Conservation (phyloP, 83 land plant genomes). For the Diphasiastrum complanatum region DNA sequence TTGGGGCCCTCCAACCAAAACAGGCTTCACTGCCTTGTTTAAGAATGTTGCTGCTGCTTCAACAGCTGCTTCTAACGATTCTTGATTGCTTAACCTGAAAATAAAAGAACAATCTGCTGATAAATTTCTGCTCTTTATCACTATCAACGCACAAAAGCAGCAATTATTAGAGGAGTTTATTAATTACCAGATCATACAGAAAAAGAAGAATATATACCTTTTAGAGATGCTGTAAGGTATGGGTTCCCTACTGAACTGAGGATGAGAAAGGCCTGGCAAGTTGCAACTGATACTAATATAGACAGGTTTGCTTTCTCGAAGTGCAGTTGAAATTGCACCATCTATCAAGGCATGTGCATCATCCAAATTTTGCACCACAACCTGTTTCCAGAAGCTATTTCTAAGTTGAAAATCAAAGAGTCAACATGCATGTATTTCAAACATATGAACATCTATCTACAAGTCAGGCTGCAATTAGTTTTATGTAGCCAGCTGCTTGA, state of each 20-base stretch:
- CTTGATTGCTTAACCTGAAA: conserved; percentile 43
- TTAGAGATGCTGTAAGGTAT: conserved; percentile 51
- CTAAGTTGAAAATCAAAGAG: too few species aligned
- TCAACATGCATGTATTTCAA: too few species aligned
- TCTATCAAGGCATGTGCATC: conserved; percentile 66
- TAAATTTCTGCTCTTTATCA: too few species aligned
- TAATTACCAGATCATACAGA: neutral
- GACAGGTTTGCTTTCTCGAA: conserved; percentile 66
- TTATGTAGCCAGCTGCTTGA: too few species aligned
- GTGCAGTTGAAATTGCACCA: conserved; percentile 64
- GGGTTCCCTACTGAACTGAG: conserved; percentile 48
- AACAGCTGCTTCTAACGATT: conserved; percentile 59
- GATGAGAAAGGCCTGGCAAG: conserved; percentile 52
- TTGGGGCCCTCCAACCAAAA: conserved; percentile 54
- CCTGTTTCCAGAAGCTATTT: too few species aligned
- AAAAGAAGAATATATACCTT: conserved; percentile 17
- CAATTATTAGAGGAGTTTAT: neutral
- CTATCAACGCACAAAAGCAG: too few species aligned
- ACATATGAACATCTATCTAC: too few species aligned
- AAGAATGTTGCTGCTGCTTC: conserved; percentile 44
- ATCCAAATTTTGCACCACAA: conserved; percentile 56
- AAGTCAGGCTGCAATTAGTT: too few species aligned
- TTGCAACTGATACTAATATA: conserved; percentile 64
- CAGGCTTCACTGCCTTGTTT: conserved; percentile 62
- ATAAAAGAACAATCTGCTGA: too few species aligned